Conservation (phyloP, 768 basidiomycete genomes). For the Lentinula sp. region DNA sequence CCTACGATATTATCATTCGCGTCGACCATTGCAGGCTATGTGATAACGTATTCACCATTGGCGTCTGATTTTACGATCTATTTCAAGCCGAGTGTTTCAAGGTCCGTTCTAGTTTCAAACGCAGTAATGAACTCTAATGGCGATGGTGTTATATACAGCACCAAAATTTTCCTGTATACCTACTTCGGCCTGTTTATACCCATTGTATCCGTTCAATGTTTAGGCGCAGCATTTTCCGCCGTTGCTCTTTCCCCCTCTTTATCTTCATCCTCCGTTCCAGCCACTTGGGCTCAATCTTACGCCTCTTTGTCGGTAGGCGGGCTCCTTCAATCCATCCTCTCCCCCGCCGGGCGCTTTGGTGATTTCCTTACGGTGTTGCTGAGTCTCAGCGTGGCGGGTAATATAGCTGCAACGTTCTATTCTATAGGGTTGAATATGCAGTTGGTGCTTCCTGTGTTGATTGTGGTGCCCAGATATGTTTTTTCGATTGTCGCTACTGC, state of each 20-base stretch:
- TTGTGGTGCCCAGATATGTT: slow-evolving; percentile 65
- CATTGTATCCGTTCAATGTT: slow-evolving; percentile 33
- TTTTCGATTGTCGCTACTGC: slow-evolving; percentile 69
- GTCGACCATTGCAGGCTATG: slow-evolving; percentile 67
- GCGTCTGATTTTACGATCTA: slow-evolving; percentile 76
- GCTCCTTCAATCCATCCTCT: slow-evolving; percentile 62
- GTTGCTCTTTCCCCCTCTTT: slow-evolving; percentile 23
- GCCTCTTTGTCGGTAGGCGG: slow-evolving; percentile 59
- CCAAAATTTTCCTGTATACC: slow-evolving; percentile 50
- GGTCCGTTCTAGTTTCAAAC: slow-evolving; percentile 25
- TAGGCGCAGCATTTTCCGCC: slow-evolving; percentile 63
- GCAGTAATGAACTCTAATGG: not conserved
- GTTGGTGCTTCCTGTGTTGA: slow-evolving; percentile 53
- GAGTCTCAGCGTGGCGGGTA: slow-evolving; percentile 75
- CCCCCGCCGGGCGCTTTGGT: slow-evolving; percentile 66
- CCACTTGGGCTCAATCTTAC: slow-evolving; percentile 58
- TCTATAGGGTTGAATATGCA: slow-evolving; percentile 73
- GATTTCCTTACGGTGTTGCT: slow-evolving; percentile 78
- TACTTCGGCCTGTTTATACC: slow-evolving; percentile 67
- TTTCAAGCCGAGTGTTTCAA: slow-evolving; percentile 50
- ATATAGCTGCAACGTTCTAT: slow-evolving; percentile 81
- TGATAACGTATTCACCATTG: slow-evolving; percentile 54
- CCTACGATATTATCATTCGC: slow-evolving; percentile 55
- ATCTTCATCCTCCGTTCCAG: slow-evolving; percentile 30
- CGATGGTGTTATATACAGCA: not conserved